phyloP scores from a whole-genome alignment of 306 rosid species.

The Trichosanthes truncata region DNA sequence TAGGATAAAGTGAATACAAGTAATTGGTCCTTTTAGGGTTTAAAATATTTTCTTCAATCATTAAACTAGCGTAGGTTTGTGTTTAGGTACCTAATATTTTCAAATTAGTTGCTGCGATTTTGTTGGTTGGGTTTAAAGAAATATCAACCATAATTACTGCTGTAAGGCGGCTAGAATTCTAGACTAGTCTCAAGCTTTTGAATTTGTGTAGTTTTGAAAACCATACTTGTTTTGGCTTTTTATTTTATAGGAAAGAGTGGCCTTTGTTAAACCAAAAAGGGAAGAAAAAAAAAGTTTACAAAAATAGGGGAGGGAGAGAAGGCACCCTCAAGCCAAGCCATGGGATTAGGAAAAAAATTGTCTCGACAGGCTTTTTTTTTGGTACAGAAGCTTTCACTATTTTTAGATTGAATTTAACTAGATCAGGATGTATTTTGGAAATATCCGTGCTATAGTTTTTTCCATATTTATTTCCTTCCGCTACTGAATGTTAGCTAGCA shows the following conservation, averaged over 20 bases:
- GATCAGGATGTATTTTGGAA: neutral
- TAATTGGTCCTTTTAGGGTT: neutral
- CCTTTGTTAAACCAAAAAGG: neutral
- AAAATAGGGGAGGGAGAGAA: neutral
- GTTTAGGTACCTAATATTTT: neutral
- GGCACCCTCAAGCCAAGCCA: neutral
- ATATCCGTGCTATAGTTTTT: neutral
- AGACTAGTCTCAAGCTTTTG: neutral
- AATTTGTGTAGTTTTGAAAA: neutral
- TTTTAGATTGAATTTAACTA: neutral
- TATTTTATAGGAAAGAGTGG: neutral
- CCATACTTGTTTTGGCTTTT: neutral
- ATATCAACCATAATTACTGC: neutral
- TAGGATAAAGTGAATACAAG: neutral
- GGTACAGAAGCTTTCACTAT: neutral
- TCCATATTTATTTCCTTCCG: neutral
- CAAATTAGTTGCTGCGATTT: neutral
- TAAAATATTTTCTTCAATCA: neutral
- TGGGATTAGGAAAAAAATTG: neutral
- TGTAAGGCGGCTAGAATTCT: neutral
- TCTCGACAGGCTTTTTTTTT: neutral
- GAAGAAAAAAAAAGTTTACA: neutral
- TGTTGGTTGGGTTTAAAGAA: neutral
- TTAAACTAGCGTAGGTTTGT: neutral
- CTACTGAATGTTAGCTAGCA: neutral